A percentile compares a stretch with the other conserved stretches of the same genome.
Evolutionary conservation across 352 stramenopile species (phyloP).

Genomic region (Thraustotheca clavata): DNA sequence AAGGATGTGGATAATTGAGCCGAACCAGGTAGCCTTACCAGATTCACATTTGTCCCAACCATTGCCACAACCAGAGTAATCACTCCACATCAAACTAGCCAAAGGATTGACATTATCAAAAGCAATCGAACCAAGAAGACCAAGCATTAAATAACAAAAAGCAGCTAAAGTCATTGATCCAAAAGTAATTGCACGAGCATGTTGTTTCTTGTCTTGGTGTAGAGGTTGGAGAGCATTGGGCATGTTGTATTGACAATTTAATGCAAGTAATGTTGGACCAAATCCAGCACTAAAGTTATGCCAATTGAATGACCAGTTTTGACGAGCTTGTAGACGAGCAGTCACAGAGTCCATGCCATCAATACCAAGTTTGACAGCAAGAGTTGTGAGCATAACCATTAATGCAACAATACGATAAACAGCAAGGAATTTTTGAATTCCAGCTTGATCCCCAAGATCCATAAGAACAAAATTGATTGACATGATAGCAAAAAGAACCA

Average conservation of each 20-base stretch:
- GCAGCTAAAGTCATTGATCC: slow-evolving; percentile 50
- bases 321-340: slow-evolving; percentile 37
- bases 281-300: slow-evolving; percentile 75
- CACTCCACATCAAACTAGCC: slow-evolving; percentile 69
- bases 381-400: slow-evolving; percentile 65
- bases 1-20: slow-evolving; percentile 57
- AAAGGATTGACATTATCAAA: slow-evolving; percentile 78
- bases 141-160: slow-evolving; percentile 64
- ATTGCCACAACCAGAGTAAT: slow-evolving; percentile 72
- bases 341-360: slow-evolving; percentile 41
- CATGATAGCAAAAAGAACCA: slow-evolving; percentile 63
- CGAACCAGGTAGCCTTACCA: slow-evolving; percentile 29
- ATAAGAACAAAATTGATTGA: slow-evolving; percentile 77
- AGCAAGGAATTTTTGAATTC: slow-evolving; percentile 75
- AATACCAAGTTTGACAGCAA: slow-evolving; percentile 55
- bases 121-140: slow-evolving; percentile 54
- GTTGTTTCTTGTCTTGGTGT: slow-evolving; percentile 39
- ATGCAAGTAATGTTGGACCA: slow-evolving; percentile 65
- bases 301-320: slow-evolving; percentile 49
- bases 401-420: slow-evolving; percentile 74
- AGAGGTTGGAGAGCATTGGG: slow-evolving; percentile 69
- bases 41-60: slow-evolving; percentile 47
- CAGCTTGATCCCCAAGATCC: slow-evolving; percentile 73
- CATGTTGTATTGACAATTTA: slow-evolving; percentile 88
- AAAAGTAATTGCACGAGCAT: slow-evolving; percentile 55